Base-by-base conservation (phyloP, 768 basidiomycete genomes). In the Gymnopilus dilepis region DNA sequence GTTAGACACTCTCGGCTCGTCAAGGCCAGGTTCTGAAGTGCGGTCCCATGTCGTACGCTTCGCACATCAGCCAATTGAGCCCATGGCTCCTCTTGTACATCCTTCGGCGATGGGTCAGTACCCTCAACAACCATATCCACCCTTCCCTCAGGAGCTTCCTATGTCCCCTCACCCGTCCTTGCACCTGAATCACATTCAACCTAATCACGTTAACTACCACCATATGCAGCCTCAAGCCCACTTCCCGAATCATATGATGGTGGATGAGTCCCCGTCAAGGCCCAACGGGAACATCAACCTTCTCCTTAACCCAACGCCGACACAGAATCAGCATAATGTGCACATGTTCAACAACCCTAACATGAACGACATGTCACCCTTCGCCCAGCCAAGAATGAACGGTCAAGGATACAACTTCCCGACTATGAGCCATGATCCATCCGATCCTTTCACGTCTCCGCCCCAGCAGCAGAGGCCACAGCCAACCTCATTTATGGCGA, bases 301-400 rank as follows among this genome's bases (percentile, higher is more conserved):
- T 19, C 75, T 88, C 37, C 76, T 88, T 34, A 89, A 87, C 61
- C 85, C 87, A 3, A 60, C 80, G 59, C 74, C 74, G 6, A 75
- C 67, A 6, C 42, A 42, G 21, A 26, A 12, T 26, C 9, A 17
- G n/a, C 55, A 37, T 24, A 37, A 58, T 28, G 31, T 50, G 19
- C 84, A 60, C 81, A 85, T 7, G 56, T 81, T 64, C 75, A 77
- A 26, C 74, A 58, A 48, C n/a, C 40, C 60, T 17, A 19, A 31
- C 30, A 30, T 50, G 6, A 45, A 62, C 19, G 12, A 31, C 30
- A 30, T 50, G 4, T 50, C 64, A 9, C 58, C 63, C 1, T 54
- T 56, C 11, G 56, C 17, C n/a, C 1, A 11, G 2, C 56, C 50
- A 11, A 50, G 59, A 24, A 47, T 56, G n/a, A 68, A 64, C 38